Conservation (phyloP, 176 grass and related monocot species). For the Dendrocalamus sinicus region DNA sequence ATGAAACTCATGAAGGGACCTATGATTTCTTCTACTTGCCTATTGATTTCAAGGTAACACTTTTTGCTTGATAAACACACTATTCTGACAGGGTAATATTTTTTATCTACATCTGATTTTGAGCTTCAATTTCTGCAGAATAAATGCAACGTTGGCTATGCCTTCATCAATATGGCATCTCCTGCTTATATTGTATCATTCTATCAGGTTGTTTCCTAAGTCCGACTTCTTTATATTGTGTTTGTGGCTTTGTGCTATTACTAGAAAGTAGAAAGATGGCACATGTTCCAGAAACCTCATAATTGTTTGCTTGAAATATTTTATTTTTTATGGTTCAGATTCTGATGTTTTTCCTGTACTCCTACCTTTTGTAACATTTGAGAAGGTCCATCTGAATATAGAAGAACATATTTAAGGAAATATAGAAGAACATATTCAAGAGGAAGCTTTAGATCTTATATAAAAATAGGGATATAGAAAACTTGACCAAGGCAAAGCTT, state of each 20-base stretch:
- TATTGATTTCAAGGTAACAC: constrained; percentile 61
- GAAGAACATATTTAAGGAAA: not conserved
- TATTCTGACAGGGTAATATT: not conserved
- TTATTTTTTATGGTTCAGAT: not conserved
- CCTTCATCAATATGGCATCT: constrained; percentile 63
- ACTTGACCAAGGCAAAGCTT: not conserved
- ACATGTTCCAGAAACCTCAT: not conserved
- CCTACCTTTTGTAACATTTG: not conserved
- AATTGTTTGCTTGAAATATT: not conserved
- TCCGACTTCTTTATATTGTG: not conserved
- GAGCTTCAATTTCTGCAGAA: constrained; percentile 48
- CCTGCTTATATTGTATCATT: constrained; percentile 55
- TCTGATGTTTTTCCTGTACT: not conserved
- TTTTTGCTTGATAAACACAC: constrained; percentile 10
- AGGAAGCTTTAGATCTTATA: not conserved
- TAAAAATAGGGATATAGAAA: not conserved
- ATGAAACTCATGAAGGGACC: constrained; percentile 61
- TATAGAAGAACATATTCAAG: not conserved
- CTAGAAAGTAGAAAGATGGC: not conserved
- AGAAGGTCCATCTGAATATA: not conserved
- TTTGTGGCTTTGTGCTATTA: constrained; percentile 3
- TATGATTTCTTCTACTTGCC: constrained; percentile 67
- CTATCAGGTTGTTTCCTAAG: constrained; percentile 44
- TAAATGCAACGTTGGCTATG: constrained; percentile 70
- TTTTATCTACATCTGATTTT: constrained; percentile 15